These are phyloP conservation scores for Amphicarpaea edgeworthii DNA, from an alignment of 306 rosid species.

Conservation along the genomic window DNA sequence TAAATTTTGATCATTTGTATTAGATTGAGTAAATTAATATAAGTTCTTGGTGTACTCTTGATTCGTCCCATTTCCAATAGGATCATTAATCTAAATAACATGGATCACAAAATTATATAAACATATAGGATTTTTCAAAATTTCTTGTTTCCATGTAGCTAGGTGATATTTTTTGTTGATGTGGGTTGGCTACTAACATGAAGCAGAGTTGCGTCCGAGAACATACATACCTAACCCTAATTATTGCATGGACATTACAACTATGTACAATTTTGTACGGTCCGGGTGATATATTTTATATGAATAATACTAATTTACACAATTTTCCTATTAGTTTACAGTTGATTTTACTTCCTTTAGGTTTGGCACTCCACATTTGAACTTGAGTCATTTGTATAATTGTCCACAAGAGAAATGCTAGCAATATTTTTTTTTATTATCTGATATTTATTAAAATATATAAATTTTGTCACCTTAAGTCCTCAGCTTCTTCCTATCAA, in stretches of 20 bases:
- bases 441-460: too few relatives aligned
- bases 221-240: background rate
- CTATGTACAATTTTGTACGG: background rate
- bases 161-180: background rate
- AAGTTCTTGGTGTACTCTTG: background rate
- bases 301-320: background rate
- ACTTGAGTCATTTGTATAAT: background rate
- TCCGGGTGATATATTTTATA: background rate
- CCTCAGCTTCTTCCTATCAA: conserved; percentile 10
- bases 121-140: background rate
- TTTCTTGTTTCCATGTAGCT: background rate
- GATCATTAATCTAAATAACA: background rate
- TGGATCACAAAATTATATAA: background rate
- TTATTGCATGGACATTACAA: background rate
- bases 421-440: too few relatives aligned
- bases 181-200: background rate
- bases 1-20: background rate
- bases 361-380: background rate
- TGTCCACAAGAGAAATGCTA: too few relatives aligned
- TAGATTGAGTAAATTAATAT: background rate
- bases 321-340: background rate
- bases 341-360: background rate
- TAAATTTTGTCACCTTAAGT: conserved; percentile 8
- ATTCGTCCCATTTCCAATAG: background rate
- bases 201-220: background rate